Base-by-base conservation (phyloP, 805 yeast species). In the Barnettozyma sp. region DNA sequence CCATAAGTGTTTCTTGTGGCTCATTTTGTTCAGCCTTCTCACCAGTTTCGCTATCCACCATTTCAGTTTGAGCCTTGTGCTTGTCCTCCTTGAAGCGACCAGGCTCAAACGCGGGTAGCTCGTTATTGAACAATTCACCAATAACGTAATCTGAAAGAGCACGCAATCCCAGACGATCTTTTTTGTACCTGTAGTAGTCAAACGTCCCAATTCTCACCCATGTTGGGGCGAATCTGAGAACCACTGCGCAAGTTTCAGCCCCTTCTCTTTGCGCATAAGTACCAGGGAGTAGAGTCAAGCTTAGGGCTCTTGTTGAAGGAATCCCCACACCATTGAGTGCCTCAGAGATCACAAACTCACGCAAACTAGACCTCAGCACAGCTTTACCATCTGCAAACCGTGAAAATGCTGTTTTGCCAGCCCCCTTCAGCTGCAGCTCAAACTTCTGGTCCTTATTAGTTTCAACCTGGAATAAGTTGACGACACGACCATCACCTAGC, bases 381-480 rank as follows among this genome's bases (percentile, higher is more conserved):
- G 97, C 97, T 52, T 85, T 86, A 4, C 98, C 98, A 60, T 90
- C 98, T 1, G 96, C 97, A 66, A 88, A 90, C 41, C 98, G 70
- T 0, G 95, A 82, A 56, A 71, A 90, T 1, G 97, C 96, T 0
- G 97, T 90, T 45, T 73, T 64, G 0, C 98, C 98, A 4, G 92
- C 76, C 0, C 98, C 98, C 61, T 90, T 90, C 43, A 90, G 60
- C 60, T 90, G 97, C 2, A 90, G 46, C 44, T 80, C 90, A 28
- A 37, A 40, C 23, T 59, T 55, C 18, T 70, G 57, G 15, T 71
- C 66, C 4, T 41, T 45, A 3, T 48, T 49, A 45, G 73, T 76
- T 6, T 68, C 66, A 0, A 81, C 59, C 44, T 83, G 90, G 60
- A 90, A 88, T 30, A 90, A 60, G 50, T 82, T 85, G 6, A 79